Evolutionary conservation across 2,329 filamentous ascomycete species (phyloP).

Genomic region (Hypoxylon sp.): DNA sequence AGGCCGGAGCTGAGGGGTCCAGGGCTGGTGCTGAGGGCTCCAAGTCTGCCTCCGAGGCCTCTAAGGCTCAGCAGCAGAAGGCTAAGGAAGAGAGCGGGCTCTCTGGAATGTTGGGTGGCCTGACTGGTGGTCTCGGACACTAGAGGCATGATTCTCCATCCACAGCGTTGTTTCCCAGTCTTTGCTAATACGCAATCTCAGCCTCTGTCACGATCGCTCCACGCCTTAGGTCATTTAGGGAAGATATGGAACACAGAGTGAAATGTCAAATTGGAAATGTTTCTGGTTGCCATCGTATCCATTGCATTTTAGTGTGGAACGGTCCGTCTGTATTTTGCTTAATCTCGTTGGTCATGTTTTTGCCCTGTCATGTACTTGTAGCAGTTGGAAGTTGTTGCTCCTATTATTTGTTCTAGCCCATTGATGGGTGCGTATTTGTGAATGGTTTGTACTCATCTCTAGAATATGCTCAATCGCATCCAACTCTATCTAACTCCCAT

Average conservation of each 20-base stretch:
- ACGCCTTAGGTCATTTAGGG: background rate
- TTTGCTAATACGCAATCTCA: background rate
- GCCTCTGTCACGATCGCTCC: background rate
- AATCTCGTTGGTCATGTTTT: background rate
- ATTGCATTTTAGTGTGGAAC: background rate
- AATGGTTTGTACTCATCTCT: background rate
- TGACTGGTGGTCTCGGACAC: slow-evolving; percentile 8
- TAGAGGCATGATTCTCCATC: slow-evolving; percentile 10
- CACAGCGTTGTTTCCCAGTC: background rate
- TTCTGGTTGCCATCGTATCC: background rate
- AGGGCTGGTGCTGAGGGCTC: slow-evolving; percentile 6
- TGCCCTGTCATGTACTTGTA: slow-evolving; percentile 8
- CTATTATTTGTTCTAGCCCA: background rate
- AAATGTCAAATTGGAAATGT: slow-evolving; percentile 11
- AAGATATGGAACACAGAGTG: background rate
- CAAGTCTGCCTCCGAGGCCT: slow-evolving; percentile 11
- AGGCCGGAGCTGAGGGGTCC: slow-evolving; percentile 16
- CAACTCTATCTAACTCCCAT: background rate
- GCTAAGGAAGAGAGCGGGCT: slow-evolving; percentile 12
- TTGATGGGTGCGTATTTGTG: background rate
- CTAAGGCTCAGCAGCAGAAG: slow-evolving; percentile 4
- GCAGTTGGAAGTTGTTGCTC: background rate
- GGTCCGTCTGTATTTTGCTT: background rate
- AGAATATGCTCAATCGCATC: background rate
- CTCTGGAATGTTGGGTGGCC: slow-evolving; percentile 21